Evolutionary conservation across 495 filamentous ascomycete genomes (phyloP), one percentile per base, ranked within the genome.

Genomic region (Pseudomonodictys pantanalensis): DNA sequence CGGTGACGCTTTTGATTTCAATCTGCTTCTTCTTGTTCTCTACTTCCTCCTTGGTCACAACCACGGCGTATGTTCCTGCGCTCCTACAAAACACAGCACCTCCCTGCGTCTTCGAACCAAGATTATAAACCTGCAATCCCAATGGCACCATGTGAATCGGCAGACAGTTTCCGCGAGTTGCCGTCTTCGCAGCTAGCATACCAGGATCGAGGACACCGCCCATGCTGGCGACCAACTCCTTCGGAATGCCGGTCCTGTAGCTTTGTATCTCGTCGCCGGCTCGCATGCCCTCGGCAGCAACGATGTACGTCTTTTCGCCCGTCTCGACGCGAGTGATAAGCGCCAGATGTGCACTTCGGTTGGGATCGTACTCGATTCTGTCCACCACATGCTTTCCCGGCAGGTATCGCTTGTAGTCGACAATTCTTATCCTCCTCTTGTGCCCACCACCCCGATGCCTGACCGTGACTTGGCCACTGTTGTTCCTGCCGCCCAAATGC

Each of bases 361-460:
- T 90, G 0, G 93, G 93, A 65, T 98, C 93, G 69, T 96, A 88
- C 74, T 98, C 93, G 69, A 98, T 97, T 53, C 93, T 83, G 65
- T 96, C 91, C 54, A 98, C 91, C 2, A 81, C 71, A 63, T 97
- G 93, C 41, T 85, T 85, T 7, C 95, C 93, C 0, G 91, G 80
- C 6, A 73, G 78, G 72, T 77, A 80, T 12, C 93, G 86, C 59
- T 81, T 71, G 68, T 95, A 97, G 74, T 98, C 93, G 32, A 98
- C 82, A 0, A 82, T 93, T 12, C 93, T 80, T 69, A 98, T 96
- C 64, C 93, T 83, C 67, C 93, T 79, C 78, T 95, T 95, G 52
- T 86, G 83, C 57, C 93, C 93, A 69, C 90, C 92, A 68, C 93
- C 93, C 33, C 84, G 85, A 80, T 98, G 93, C 56, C 93, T 78